Evolutionary conservation across 192 early-diverging fungal genomes (phyloP), one percentile per base, ranked within the genome.

Genomic region (Podila epigama): DNA sequence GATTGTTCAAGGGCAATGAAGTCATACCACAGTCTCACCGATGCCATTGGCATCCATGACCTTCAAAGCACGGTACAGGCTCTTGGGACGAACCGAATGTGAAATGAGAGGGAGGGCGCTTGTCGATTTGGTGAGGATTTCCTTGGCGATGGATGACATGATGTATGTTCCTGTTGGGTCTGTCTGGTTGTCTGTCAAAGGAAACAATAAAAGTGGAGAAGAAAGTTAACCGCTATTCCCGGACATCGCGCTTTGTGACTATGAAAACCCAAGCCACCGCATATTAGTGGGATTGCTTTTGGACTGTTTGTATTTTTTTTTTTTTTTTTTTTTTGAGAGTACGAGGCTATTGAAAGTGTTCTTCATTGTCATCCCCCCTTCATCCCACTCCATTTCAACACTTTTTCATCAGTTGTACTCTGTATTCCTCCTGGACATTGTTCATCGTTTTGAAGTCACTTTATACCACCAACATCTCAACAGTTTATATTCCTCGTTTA

Each of bases 81-180:
- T 77, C 66, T 68, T 77, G 55, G 73, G 66, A 39, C 58, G 66
- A 35, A 66, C 57, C 5, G 73, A 68, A 60, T 64, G 66, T 64
- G 66, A 39, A 56, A 77, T 77, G 50, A 77, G 41, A 36, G 73
- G 73, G 33, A 77, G 54, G 37, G 73, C 60, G 68, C 68, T 67
- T 36, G 41, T 55, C 15, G 73, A 60, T 61, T 77, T 77, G 59
- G 66, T 77, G 66, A 77, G 65, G 66, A 77, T 68, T 62, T 77
- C 73, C 66, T 68, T 77, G 29, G 73, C 73, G 31, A 77, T 77
- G 56, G 66, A 35, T 35, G 73, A 77, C 73, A 77, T 77, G 54
- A 29, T 63, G 63, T 48, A 18, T 42, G 42, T n/a, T n/a, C n/a
- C n/a, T n/a, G n/a, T n/a, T n/a, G n/a, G n/a, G n/a, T n/a, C n/a